phyloP scores from a whole-genome alignment of 164 flowering plant genomes.

The Dillenia turbinata region DNA sequence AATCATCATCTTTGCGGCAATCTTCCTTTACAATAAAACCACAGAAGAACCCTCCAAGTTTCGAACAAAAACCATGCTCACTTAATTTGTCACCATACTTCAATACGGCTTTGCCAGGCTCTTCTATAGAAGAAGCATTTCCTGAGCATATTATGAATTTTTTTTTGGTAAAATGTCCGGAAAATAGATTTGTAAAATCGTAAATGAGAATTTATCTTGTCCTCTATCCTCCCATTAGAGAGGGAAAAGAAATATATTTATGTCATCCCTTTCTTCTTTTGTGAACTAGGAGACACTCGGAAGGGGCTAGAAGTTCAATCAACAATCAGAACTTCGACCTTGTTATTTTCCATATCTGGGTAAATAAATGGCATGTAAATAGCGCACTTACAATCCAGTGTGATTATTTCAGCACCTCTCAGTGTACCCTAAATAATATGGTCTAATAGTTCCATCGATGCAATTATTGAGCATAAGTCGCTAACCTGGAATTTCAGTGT shows the following conservation, averaged over 20 bases:
- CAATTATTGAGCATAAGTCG: neutral
- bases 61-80: constrained; percentile 38
- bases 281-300: neutral
- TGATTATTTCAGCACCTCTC: no score
- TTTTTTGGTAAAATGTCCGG: neutral
- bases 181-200: neutral
- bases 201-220: neutral
- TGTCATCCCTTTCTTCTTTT: neutral
- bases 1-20: constrained; percentile 66
- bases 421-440: no score
- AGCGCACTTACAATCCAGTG: no score
- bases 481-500: constrained; percentile 46
- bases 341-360: no score
- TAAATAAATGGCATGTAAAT: no score
- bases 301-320: no score
- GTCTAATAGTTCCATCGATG: no score
- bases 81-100: constrained; percentile 31
- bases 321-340: no score
- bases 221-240: no score
- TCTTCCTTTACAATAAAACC: constrained; percentile 64
- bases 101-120: constrained; percentile 38
- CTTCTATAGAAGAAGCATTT: constrained; percentile 40
- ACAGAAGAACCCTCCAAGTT: constrained; percentile 56
- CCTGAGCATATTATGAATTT: constrained; percentile 24
- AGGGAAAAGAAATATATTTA: neutral